Evolutionary conservation across 192 early-diverging fungal genomes (phyloP).

Genomic region (Neocallimastix lanati): DNA sequence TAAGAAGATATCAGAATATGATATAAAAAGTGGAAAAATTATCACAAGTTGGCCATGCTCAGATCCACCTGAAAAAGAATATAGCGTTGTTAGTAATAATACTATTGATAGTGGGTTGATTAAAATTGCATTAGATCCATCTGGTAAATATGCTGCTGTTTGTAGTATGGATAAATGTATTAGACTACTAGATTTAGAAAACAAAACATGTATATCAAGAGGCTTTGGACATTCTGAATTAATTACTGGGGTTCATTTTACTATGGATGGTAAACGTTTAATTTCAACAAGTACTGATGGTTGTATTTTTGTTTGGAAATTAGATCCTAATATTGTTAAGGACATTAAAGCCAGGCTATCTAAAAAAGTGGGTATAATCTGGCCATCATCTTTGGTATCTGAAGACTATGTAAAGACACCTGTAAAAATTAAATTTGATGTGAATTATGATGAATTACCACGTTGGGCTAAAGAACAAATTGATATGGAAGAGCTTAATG

Average conservation of each 20-base stretch:
- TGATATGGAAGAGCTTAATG: not conserved
- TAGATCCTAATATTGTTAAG: conserved; percentile 3
- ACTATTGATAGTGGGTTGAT: conserved; percentile 34
- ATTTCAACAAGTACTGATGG: conserved; percentile 56
- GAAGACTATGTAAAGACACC: not conserved
- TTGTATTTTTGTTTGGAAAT: conserved; percentile 55
- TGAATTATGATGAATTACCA: not conserved
- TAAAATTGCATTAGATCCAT: conserved; percentile 46
- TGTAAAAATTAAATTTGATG: not conserved
- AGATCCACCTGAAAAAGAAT: conserved; percentile 10
- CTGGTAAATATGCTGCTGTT: conserved; percentile 43
- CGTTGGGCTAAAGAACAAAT: not conserved
- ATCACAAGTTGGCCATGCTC: conserved; percentile 15
- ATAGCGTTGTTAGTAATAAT: conserved; percentile 24
- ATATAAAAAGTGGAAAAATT: conserved; percentile 43
- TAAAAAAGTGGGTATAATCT: not conserved
- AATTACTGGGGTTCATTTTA: conserved; percentile 50
- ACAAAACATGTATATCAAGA: conserved; percentile 34
- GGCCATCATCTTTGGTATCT: not conserved
- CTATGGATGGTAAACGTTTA: conserved; percentile 20
- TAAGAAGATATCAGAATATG: conserved; percentile 38
- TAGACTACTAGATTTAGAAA: conserved; percentile 47
- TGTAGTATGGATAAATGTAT: conserved; percentile 49
- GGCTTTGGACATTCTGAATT: conserved; percentile 51
- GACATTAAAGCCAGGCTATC: not conserved